Evolutionary conservation across 2,329 filamentous ascomycete species (phyloP).

Genomic region (Pestalotiopsis sp.): DNA sequence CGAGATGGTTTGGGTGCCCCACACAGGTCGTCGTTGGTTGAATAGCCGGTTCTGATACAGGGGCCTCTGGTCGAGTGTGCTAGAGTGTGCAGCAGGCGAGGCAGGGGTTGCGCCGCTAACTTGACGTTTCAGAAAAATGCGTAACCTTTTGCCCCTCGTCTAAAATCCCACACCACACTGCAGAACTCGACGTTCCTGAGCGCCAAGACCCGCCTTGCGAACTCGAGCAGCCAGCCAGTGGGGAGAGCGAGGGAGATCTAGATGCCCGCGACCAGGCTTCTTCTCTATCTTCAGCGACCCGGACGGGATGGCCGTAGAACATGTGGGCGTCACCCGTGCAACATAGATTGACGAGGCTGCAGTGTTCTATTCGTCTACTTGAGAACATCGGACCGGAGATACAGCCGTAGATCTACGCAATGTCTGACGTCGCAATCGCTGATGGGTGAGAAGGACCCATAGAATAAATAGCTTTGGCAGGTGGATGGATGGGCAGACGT

Average conservation of each 20-base stretch:
- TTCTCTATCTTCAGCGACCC: not conserved
- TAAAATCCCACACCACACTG: not conserved
- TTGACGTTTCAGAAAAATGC: conserved; percentile 12
- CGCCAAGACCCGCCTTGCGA: conserved; percentile 3
- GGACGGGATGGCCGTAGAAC: not conserved
- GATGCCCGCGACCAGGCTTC: not conserved
- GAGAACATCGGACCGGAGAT: not conserved
- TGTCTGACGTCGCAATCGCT: not conserved
- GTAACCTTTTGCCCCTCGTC: not conserved
- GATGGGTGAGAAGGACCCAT: not conserved
- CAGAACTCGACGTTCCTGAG: conserved; percentile 6
- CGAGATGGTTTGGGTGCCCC: too few species aligned
- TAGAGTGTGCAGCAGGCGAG: not conserved
- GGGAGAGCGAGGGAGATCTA: not conserved
- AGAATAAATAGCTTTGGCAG: not conserved
- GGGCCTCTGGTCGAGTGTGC: not conserved
- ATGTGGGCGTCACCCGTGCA: not conserved
- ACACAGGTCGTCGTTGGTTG: not conserved
- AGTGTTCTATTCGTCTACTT: not conserved
- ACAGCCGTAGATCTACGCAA: not conserved
- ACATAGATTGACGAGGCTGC: not conserved
- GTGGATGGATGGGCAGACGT: not conserved
- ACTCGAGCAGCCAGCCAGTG: not conserved
- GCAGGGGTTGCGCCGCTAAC: conserved; percentile 1
- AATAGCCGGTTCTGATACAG: not conserved